A percentile compares a stretch with the other conserved stretches of the same genome.
Evolutionary conservation across 176 grass and related monocot species (phyloP).

Genomic region (Eragrostis curvula): DNA sequence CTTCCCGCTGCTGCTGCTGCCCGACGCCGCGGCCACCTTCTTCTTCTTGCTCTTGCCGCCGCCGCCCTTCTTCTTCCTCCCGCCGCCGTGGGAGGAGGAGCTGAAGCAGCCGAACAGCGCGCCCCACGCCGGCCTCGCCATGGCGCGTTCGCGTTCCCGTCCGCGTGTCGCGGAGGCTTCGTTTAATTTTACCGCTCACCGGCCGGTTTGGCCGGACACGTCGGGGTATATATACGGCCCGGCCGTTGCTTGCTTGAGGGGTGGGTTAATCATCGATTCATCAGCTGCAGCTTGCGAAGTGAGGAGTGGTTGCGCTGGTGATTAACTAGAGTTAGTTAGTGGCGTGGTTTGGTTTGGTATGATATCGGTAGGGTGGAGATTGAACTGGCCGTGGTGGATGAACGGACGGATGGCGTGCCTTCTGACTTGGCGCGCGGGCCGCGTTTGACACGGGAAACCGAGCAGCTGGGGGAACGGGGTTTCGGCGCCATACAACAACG

Average conservation of each 20-base stretch:
- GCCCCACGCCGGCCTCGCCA: slow-evolving; percentile 56
- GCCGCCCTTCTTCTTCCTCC: background rate
- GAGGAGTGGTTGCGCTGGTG: background rate
- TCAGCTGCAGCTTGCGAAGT: background rate
- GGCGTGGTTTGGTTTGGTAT: slow-evolving; percentile 14
- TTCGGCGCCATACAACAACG: background rate
- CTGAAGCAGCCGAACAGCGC: slow-evolving; percentile 77
- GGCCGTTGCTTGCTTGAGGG: slow-evolving; percentile 1
- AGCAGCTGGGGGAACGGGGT: background rate
- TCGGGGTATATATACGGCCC: slow-evolving; percentile 31
- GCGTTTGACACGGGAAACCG: background rate
- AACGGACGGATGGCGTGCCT: slow-evolving; percentile 29
- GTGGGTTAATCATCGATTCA: background rate
- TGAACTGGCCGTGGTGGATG: background rate
- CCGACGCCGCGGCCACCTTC: slow-evolving; percentile 19
- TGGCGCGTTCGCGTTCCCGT: background rate
- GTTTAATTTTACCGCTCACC: background rate
- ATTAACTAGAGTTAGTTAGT: slow-evolving; percentile 9
- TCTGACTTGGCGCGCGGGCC: slow-evolving; percentile 21
- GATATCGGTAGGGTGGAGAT: background rate
- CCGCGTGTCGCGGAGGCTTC: background rate
- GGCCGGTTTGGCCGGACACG: slow-evolving; percentile 38
- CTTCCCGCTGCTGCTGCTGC: background rate
- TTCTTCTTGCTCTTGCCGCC: slow-evolving; percentile 7
- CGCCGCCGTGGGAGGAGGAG: slow-evolving; percentile 19